Evolutionary conservation across 148 eudicot genomes (phyloP).

Genomic region (Limonium bicolor): DNA sequence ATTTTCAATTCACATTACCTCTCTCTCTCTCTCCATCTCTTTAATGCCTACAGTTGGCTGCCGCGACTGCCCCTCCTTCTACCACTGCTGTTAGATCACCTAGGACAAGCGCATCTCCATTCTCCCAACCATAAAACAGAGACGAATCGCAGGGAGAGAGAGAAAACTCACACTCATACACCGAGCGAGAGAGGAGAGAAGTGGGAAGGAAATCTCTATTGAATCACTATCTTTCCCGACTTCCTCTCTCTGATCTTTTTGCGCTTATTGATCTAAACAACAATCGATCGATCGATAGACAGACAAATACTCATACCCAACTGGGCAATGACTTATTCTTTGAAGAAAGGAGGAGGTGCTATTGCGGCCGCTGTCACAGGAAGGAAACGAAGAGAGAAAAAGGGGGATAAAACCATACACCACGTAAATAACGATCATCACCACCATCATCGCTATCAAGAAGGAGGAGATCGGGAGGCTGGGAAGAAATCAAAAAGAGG

Average conservation of each 20-base stretch:
- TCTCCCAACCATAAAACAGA: no score
- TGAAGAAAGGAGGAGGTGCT: constrained; percentile 6
- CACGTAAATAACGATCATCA: constrained; percentile 1
- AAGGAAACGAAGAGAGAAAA: constrained; percentile 14
- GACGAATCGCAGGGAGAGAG: no score
- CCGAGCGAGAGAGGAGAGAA: background rate
- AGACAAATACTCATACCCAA: no score
- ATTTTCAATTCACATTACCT: constrained; percentile 10
- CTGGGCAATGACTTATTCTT: constrained; percentile 8
- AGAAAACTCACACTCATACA: constrained; percentile 6
- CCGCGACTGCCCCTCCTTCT: background rate
- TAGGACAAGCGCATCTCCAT: background rate
- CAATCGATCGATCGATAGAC: no score
- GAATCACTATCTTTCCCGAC: background rate
- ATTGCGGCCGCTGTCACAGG: constrained; percentile 1
- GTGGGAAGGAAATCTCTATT: background rate
- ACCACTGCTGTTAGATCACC: background rate
- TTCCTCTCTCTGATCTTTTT: no score
- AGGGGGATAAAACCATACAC: constrained; percentile 11
- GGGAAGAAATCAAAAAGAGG: constrained; percentile 3
- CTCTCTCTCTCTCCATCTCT: background rate
- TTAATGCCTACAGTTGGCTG: constrained; percentile 5
- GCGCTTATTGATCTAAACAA: no score
- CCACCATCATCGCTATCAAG: constrained; percentile 3
- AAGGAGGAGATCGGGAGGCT: background rate